These are phyloP conservation scores for Capsella bursapastoris DNA, from an alignment of 345 rosid genomes.

Conservation along the genomic window DNA sequence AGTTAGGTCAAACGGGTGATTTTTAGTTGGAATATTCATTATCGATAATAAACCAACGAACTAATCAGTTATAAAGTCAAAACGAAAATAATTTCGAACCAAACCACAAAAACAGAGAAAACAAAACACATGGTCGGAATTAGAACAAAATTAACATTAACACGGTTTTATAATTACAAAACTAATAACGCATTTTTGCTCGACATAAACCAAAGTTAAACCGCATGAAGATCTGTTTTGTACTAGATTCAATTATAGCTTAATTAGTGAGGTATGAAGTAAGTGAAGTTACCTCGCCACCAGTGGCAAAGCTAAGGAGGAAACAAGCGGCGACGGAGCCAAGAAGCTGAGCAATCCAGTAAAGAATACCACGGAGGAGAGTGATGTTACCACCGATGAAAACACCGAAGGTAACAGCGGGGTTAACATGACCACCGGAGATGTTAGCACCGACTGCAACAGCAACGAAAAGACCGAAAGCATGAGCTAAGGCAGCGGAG, in stretches of 20 bases:
- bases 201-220: background rate
- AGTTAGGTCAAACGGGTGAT: slow-evolving; percentile 16
- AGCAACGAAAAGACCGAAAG: slow-evolving; percentile 77
- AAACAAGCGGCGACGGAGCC: slow-evolving; percentile 83
- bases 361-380: slow-evolving; percentile 80
- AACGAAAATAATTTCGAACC: background rate
- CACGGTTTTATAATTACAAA: background rate
- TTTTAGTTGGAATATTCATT: slow-evolving; percentile 6
- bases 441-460: slow-evolving; percentile 82
- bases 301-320: slow-evolving; percentile 77
- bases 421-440: slow-evolving; percentile 96
- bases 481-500: slow-evolving; percentile 83
- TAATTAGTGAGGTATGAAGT: background rate
- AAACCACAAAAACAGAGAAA: background rate
- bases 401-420: slow-evolving; percentile 90
- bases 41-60: background rate
- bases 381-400: slow-evolving; percentile 88
- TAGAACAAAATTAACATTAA: background rate
- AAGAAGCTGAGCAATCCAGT: slow-evolving; percentile 89
- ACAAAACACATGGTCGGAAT: background rate
- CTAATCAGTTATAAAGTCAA: background rate
- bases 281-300: slow-evolving; percentile 59
- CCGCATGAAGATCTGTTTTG: background rate
- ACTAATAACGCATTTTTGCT: background rate
- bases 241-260: background rate